Conservation (phyloP, 2,329 filamentous ascomycete genomes). For the Penicillium sp. region DNA sequence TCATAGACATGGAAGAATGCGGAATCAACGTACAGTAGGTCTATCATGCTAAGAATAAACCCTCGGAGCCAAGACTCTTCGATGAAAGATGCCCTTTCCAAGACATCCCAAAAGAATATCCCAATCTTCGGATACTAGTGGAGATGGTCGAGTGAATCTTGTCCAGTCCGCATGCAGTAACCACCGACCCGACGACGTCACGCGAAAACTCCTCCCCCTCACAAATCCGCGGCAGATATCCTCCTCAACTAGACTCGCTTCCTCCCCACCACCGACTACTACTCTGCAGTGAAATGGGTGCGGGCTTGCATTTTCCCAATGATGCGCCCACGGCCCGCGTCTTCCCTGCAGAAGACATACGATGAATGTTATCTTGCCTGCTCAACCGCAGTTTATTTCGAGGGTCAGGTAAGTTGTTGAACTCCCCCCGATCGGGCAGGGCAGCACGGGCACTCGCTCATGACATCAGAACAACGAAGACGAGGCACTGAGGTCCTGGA, state of each 20-base stretch:
- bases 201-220: slow-evolving; percentile 36
- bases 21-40: no score
- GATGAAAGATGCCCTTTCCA: neutral
- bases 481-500: slow-evolving; percentile 92
- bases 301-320: slow-evolving; percentile 42
- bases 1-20: no score
- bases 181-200: slow-evolving; percentile 40
- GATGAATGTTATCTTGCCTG: slow-evolving; percentile 95
- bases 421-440: slow-evolving; percentile 8
- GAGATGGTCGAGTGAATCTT: neutral
- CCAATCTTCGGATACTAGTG: neutral
- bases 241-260: neutral
- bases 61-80: neutral
- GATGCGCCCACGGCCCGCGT: slow-evolving; percentile 65
- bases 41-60: neutral
- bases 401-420: slow-evolving; percentile 72
- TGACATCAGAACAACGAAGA: slow-evolving; percentile 77
- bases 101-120: neutral
- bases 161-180: slow-evolving; percentile 30
- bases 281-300: slow-evolving; percentile 30
- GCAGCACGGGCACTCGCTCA: slow-evolving; percentile 21
- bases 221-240: slow-evolving; percentile 27
- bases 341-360: slow-evolving; percentile 93
- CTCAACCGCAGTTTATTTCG: slow-evolving; percentile 95
- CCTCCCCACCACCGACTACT: slow-evolving; percentile 22